These are phyloP conservation scores for Penicillium sp. DNA, from an alignment of 2,329 filamentous ascomycete species.

Conservation along the genomic window DNA sequence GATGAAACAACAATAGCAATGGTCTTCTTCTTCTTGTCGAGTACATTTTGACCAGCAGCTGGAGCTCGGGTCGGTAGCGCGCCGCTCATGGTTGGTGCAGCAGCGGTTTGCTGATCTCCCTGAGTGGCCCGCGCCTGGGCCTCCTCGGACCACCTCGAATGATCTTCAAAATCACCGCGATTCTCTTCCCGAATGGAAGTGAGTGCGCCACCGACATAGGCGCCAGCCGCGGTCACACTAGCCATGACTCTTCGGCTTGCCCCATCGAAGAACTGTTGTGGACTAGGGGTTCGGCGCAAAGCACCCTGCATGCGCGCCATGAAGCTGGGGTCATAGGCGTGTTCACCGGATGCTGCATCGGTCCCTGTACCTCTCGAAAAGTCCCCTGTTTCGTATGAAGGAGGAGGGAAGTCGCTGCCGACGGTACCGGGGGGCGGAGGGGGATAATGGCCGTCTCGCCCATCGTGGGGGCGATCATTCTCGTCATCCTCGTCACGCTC, in stretches of 20 bases:
- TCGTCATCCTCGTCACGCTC: constrained; percentile 76
- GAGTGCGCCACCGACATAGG: constrained; percentile 78
- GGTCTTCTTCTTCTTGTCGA: constrained; percentile 64
- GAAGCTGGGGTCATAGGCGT: constrained; percentile 59
- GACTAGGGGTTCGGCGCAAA: constrained; percentile 78
- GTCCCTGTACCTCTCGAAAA: constrained; percentile 39
- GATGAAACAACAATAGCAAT: constrained; percentile 90
- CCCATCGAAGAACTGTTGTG: constrained; percentile 83
- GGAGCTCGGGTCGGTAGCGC: constrained; percentile 35
- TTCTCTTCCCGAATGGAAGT: constrained; percentile 84
- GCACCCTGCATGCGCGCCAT: constrained; percentile 78
- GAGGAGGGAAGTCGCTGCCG: constrained; percentile 30
- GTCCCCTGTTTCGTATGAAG: constrained; percentile 30
- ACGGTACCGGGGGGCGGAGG: constrained; percentile 25
- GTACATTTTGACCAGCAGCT: constrained; percentile 31
- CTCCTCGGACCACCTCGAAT: constrained; percentile 91
- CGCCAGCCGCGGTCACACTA: constrained; percentile 79
- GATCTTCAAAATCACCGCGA: constrained; percentile 76
- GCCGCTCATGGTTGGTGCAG: constrained; percentile 31
- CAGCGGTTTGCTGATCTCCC: constrained; percentile 29
- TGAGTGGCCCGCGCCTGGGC: constrained; percentile 64
- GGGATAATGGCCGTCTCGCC: constrained; percentile 25
- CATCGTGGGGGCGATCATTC: constrained; percentile 52
- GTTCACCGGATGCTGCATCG: constrained; percentile 30
- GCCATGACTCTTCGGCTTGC: constrained; percentile 80